Base-by-base conservation (phyloP, 1,284 basidiomycete genomes). In the Dichomitus squalens region DNA sequence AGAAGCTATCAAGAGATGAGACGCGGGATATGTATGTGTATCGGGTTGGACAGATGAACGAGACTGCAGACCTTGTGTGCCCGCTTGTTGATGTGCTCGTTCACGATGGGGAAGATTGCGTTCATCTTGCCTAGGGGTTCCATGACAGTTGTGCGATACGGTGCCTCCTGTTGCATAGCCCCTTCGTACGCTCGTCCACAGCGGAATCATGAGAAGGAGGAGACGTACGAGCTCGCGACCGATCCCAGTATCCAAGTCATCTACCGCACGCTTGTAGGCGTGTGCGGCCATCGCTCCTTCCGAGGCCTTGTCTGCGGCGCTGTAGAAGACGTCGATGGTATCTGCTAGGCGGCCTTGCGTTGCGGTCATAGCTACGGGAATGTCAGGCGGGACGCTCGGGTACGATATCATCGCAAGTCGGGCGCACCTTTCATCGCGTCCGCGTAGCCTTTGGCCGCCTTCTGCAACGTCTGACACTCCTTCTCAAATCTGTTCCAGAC, bases 211-310 rank as follows among this genome's bases (percentile, higher is more conserved):
- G 38, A 2, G 40, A 41, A 54, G 40, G 12, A 33, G 29, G 27
- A 25, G 14, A 71, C 87, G 56, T 63, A 95, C 94, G 57, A 99
- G 79, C 73, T 98, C 96, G 58, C 93, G 78, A 20, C 86, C 85
- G 34, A 96, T 88, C 36, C 88, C 89, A 3, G 85, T 83, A 68
- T 99, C 97, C 38, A 99, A 78, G 66, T 99, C 97, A 64, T 98
- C 95, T 4, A 97, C 92, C 0, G 95, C 92, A 34, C 94, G 85
- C 71, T 95, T 96, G 81, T 99, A 99, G 3, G 96, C 91, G 70
- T 98, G 95, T 1, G 93, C 93, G 1, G 96, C 93, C 92, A 99
- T 98, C 12, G 97, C 96, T 27, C 95, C 92, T 65, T 96, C 94
- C 20, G 92, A 94, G 27, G 85, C 78, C 61, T 85, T 82, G 79